A percentile compares a stretch with the other conserved stretches of the same genome.
phyloP scores from a whole-genome alignment of 306 rosid genomes.

The Cucurbita pepo region DNA sequence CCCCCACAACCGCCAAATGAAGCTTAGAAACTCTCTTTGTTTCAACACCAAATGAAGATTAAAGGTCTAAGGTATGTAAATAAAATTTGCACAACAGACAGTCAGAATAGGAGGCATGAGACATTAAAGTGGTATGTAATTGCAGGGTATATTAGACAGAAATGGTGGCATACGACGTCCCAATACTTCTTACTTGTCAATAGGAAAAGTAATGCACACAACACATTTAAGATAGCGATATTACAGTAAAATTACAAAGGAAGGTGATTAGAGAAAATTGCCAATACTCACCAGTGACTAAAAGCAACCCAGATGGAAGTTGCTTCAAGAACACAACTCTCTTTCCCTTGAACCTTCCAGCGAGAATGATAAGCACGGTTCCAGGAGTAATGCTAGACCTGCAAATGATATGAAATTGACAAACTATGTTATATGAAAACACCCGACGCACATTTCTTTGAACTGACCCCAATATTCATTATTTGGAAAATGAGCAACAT shows the following conservation, averaged over 20 bases:
- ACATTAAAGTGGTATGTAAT: too few species aligned
- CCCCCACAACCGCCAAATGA: too few species aligned
- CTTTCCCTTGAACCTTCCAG: slow-evolving; percentile 70
- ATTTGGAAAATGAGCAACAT: background rate
- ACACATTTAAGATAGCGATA: background rate
- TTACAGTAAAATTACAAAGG: background rate
- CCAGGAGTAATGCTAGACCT: slow-evolving; percentile 58
- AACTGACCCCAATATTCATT: background rate
- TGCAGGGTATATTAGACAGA: too few species aligned
- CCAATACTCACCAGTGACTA: slow-evolving; percentile 36
- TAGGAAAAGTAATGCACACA: background rate
- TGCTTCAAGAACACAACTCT: slow-evolving; percentile 63
- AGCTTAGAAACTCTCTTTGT: too few species aligned
- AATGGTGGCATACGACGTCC: too few species aligned
- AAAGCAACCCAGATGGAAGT: slow-evolving; percentile 64
- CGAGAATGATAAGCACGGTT: slow-evolving; percentile 47
- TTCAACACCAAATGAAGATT: too few species aligned
- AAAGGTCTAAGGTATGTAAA: too few species aligned
- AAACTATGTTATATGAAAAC: background rate
- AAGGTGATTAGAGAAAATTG: background rate
- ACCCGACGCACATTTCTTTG: background rate
- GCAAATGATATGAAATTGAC: background rate
- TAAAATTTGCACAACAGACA: too few species aligned
- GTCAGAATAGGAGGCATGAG: too few species aligned
- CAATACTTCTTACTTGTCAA: too few species aligned